Percentiles rank a stretch among this genome's conserved stretches.
These are phyloP conservation scores for Lavandula angustifolia DNA, from an alignment of 257 asterid species.

Conservation along the genomic window DNA sequence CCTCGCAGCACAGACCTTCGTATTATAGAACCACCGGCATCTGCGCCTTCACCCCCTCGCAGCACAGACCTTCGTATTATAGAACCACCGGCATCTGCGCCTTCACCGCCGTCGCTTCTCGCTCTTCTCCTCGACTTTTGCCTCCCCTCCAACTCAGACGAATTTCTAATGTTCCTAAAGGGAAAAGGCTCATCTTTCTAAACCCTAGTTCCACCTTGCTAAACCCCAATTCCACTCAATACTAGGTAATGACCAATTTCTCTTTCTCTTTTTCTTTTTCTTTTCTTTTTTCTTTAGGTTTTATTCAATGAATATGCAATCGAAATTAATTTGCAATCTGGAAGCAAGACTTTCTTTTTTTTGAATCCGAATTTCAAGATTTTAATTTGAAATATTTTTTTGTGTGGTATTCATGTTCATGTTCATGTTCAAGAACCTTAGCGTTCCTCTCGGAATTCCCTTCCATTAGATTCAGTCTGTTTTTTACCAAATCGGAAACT, in stretches of 20 bases:
- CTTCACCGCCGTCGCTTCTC: background rate
- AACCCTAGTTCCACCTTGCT: background rate
- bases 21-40: background rate
- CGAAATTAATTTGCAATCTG: background rate
- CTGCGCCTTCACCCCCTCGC: background rate
- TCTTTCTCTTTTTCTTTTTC: too few relatives aligned
- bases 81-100: background rate
- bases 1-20: too few relatives aligned
- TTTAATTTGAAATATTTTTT: background rate
- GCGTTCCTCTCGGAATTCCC: background rate
- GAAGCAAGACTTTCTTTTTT: background rate
- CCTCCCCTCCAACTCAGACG: background rate
- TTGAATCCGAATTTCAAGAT: background rate
- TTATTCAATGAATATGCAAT: too few relatives aligned
- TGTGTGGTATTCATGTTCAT: background rate
- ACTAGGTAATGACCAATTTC: background rate
- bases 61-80: too few relatives aligned
- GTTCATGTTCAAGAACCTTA: background rate
- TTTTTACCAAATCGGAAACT: background rate
- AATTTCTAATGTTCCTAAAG: background rate
- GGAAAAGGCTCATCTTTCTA: background rate
- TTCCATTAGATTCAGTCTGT: background rate
- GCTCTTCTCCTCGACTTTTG: background rate
- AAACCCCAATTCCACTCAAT: background rate
- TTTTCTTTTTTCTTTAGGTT: background rate